These are phyloP conservation scores for Luzula sylvatica DNA, from an alignment of 176 grass and related monocot genomes.

Conservation along the genomic window DNA sequence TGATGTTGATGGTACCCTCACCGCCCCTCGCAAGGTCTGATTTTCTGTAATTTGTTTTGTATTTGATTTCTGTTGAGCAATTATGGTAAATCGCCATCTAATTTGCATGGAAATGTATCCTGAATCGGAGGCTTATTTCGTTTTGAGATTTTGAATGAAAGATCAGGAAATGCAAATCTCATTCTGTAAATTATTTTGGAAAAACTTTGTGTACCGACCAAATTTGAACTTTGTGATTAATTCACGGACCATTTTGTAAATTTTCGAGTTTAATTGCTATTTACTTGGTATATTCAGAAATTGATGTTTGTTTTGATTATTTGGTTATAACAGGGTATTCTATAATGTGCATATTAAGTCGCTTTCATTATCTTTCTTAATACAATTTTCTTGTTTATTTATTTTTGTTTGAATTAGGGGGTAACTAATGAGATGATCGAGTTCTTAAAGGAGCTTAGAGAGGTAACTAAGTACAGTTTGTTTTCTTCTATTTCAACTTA, in stretches of 20 bases:
- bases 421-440: conserved; percentile 81
- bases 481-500: background rate
- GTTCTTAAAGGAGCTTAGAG: conserved; percentile 63
- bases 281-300: background rate
- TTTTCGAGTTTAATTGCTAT: too few species aligned
- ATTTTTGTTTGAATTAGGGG: conserved; percentile 24
- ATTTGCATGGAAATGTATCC: too few species aligned
- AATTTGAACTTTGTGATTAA: too few species aligned
- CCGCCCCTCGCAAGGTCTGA: conserved; percentile 70
- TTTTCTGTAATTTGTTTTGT: background rate
- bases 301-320: too few species aligned
- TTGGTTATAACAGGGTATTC: too few species aligned
- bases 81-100: background rate
- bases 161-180: too few species aligned
- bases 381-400: background rate
- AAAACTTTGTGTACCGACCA: too few species aligned
- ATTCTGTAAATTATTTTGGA: too few species aligned
- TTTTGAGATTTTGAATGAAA: too few species aligned
- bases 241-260: too few species aligned
- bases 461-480: conserved; percentile 33
- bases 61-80: background rate
- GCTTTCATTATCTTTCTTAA: too few species aligned
- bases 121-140: too few species aligned
- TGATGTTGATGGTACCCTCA: conserved; percentile 96
- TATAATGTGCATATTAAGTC: background rate